Base-by-base conservation (phyloP, 2,329 filamentous ascomycete species). In the Arthrobotrys entomopaga region DNA sequence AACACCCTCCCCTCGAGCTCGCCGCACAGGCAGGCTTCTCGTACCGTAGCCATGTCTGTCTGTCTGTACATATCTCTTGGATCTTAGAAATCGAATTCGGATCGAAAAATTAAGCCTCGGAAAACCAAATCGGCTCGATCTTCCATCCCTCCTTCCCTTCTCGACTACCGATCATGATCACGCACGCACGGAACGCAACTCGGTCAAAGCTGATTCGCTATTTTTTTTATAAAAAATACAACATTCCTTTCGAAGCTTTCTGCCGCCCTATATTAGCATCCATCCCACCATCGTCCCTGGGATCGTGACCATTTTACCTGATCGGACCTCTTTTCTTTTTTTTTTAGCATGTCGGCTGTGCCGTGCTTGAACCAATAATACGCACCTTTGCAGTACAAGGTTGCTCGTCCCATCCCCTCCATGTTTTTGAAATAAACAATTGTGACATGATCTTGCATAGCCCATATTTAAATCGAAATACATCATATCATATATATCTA, bases 151-250 rank as follows among this genome's bases (percentile, higher is more conserved):
- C 52, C 52, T 50, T 11, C 61, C 60, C 16, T 15, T 60, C 42
- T 22, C 0, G 57, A 49, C 46, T 57, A 43, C 15, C 61, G 34
- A 57, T 26, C 16, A 48, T 50, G 34, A 57, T 26, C 16, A 48
- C 5, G 13, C 42, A n/a, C 43, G 22, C 24, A 50, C 24, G 61
- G 61, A 65, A 65, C 57, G 61, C 38, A 38, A 57, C 38, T 24
- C n/a, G 16, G 11, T 29, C 22, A 15, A 34, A 16, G 11, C 52
- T 50, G 42, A 50, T 57, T 65, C 52, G 52, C 42, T 54, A 13
- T 2, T 48, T 19, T 15, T n/a, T n/a, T n/a, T n/a, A n/a, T 13
- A 19, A 8, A 19, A 3, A 24, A 20, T 19, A 7, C 24, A 57
- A 20, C 61, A 65, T 65, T 57, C 50, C 52, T 56, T 49, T 43